Conservation (phyloP, 176 grass and related monocot species). For the Oryza nivara region DNA sequence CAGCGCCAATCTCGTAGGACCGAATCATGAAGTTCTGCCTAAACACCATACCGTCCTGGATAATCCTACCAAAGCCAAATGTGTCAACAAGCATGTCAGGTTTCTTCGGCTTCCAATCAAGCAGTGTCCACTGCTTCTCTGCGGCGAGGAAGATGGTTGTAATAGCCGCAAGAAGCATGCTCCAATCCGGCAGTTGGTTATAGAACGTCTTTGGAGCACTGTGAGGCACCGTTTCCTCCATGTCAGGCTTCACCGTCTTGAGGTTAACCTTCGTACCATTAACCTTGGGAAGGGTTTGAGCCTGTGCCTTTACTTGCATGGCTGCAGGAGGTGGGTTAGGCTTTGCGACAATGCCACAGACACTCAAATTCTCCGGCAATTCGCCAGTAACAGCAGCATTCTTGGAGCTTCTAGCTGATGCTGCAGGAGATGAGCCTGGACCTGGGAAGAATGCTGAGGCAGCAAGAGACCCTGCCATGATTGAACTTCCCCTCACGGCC, state of each 20-base stretch:
- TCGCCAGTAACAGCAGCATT: background rate
- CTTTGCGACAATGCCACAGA: background rate
- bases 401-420: conserved; percentile 7
- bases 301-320: background rate
- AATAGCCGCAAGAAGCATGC: conserved; percentile 1
- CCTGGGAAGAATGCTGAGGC: conserved; percentile 3
- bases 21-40: conserved; percentile 1
- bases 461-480: background rate
- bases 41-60: background rate
- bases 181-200: background rate
- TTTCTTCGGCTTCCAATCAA: background rate
- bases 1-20: conserved; percentile 1
- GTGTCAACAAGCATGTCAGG: conserved; percentile 1
- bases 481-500: background rate
- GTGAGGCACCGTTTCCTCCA: background rate
- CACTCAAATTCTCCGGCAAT: background rate
- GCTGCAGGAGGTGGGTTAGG: background rate
- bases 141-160: background rate
- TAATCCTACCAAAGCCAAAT: conserved; percentile 1
- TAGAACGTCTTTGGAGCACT: background rate
- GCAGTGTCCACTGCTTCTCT: conserved; percentile 4
- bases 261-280: conserved; percentile 6
- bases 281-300: background rate
- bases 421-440: background rate
- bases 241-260: background rate